A percentile compares a stretch with the other conserved stretches of the same genome.
These are phyloP conservation scores for Boletus reticulatus DNA, from an alignment of 768 basidiomycete genomes.

Conservation along the genomic window DNA sequence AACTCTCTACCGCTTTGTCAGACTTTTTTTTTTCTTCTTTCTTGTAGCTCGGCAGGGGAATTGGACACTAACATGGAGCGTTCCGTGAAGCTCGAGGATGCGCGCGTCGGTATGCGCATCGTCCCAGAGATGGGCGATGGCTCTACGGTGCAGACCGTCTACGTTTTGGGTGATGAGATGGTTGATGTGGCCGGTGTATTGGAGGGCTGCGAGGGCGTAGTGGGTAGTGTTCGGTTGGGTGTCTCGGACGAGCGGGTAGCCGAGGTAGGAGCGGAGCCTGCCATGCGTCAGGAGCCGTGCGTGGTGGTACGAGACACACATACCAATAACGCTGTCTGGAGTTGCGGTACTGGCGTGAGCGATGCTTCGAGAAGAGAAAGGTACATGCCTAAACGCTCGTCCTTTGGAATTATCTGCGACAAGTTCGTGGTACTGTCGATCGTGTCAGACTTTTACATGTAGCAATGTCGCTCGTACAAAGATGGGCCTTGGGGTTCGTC, in stretches of 20 bases:
- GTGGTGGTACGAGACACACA: slow-evolving; percentile 9
- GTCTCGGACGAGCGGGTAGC: slow-evolving; percentile 85
- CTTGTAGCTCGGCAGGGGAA: no score
- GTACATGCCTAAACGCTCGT: slow-evolving; percentile 61
- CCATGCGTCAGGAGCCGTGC: background rate
- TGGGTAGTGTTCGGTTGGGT: slow-evolving; percentile 88
- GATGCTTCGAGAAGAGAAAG: background rate
- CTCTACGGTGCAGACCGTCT: slow-evolving; percentile 92
- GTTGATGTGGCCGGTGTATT: slow-evolving; percentile 59
- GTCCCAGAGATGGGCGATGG: slow-evolving; percentile 48
- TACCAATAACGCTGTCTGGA: slow-evolving; percentile 83
- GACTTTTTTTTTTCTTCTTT: background rate
- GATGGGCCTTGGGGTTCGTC: slow-evolving; percentile 47
- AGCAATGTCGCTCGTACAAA: slow-evolving; percentile 37
- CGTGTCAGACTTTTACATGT: slow-evolving; percentile 10
- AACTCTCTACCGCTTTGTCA: slow-evolving; percentile 48
- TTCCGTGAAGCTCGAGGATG: slow-evolving; percentile 88
- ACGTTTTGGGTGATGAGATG: slow-evolving; percentile 85
- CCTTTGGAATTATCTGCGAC: slow-evolving; percentile 71
- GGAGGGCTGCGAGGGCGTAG: slow-evolving; percentile 80
- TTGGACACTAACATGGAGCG: slow-evolving; percentile 59
- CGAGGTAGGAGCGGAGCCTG: slow-evolving; percentile 72
- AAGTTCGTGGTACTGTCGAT: slow-evolving; percentile 70
- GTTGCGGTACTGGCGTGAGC: slow-evolving; percentile 5
- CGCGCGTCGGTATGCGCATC: slow-evolving; percentile 34